Evolutionary conservation across 164 flowering plant species (phyloP).

Genomic region (Annona squamosa): DNA sequence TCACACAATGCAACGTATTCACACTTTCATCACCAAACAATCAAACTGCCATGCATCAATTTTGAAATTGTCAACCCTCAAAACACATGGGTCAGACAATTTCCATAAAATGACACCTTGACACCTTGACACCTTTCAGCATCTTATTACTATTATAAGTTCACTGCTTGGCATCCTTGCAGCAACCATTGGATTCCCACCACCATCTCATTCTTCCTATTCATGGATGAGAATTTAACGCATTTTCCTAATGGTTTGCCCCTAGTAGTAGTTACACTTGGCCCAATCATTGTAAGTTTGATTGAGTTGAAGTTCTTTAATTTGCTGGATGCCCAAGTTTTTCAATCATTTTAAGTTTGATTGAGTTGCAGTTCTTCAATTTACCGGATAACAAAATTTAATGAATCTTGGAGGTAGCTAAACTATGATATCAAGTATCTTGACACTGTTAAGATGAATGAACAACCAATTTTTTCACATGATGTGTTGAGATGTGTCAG

Average conservation of each 20-base stretch:
- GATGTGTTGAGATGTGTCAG: background rate
- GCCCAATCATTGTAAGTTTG: background rate
- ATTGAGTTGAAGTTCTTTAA: background rate
- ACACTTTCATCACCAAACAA: too few species aligned
- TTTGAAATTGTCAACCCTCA: too few species aligned
- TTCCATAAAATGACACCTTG: background rate
- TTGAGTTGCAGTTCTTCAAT: background rate
- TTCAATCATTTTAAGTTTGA: too few species aligned
- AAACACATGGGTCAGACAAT: too few species aligned
- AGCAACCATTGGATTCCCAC: background rate
- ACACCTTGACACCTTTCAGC: background rate
- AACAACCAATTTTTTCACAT: too few species aligned
- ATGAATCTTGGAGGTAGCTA: constrained; percentile 1
- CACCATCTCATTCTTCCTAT: background rate
- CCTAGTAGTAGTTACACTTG: background rate
- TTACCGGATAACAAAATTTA: background rate
- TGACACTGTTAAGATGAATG: background rate
- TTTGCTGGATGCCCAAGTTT: background rate
- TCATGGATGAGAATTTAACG: background rate
- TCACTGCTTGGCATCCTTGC: background rate
- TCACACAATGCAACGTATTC: too few species aligned
- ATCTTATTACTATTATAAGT: background rate
- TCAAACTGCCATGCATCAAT: too few species aligned
- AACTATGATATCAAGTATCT: background rate
- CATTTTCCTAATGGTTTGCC: background rate